Base-by-base conservation (phyloP, 2,329 filamentous ascomycete species). In the Biscogniauxia sp. region DNA sequence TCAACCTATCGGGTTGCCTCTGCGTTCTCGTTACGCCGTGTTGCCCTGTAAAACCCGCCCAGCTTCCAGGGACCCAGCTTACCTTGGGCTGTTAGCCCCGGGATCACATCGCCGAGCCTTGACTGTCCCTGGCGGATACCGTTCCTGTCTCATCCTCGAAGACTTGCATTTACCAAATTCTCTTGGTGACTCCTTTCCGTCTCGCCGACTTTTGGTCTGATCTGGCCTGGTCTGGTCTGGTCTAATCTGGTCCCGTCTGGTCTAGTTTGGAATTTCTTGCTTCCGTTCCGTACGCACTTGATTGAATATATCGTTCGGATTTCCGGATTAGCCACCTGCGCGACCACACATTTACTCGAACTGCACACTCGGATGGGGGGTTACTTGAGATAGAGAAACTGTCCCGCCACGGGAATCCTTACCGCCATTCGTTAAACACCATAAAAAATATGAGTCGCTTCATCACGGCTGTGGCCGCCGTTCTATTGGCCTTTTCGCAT, bases 401-500 rank as follows among this genome's bases (percentile, higher is more conserved):
- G 57, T 70, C 68, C 68, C 66, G 61, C 58, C 52, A 61, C 58
- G 60, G 66, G 69, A 67, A 63, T 53, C 20, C 64, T 62, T 63
- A 37, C 61, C 53, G 32, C 13, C 52, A 55, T 57, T 58, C 32
- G 17, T 45, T 45, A 32, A 32, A 32, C 11, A 32, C 28, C 28
- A 32, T 32, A 32, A 32, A 32, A 32, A 32, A 63, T 49, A 74
- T 74, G 72, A 72, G 70, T 63, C 60, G 69, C 65, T 63, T 73
- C 58, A 57, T 74, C 52, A 64, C 65, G 57, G 56, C 71, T 54
- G 60, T 64, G 64, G 68, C 66, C 65, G 69, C 67, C 49, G 63
- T 71, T 54, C 60, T 74, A 62, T 69, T 70, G 60, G 64, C 67
- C 66, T 68, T 69, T 50, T 69, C 68, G 68, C 70, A 68, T 72